These are phyloP conservation scores for Phytophthora brassicae DNA, from an alignment of 352 stramenopile species.

Conservation along the genomic window DNA sequence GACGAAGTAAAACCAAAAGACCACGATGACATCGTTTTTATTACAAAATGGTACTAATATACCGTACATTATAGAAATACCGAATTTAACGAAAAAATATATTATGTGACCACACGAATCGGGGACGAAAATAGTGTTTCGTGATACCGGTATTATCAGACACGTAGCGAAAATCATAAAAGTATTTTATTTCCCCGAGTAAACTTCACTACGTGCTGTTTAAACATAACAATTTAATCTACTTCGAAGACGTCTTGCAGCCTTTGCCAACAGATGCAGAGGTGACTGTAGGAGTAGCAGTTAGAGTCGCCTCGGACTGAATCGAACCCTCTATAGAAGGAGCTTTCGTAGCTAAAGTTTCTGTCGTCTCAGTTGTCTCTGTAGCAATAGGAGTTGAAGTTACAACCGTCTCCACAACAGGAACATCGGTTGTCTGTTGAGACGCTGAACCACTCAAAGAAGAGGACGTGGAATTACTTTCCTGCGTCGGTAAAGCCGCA, in stretches of 20 bases:
- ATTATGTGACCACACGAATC: too few relatives aligned
- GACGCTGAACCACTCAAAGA: constrained; percentile 10
- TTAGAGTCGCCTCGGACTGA: constrained; percentile 12
- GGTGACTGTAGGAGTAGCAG: constrained; percentile 1
- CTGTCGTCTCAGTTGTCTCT: constrained; percentile 4
- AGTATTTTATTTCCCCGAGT: constrained; percentile 7
- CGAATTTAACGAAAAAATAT: too few relatives aligned
- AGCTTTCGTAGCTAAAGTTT: not conserved
- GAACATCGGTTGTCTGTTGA: constrained; percentile 8
- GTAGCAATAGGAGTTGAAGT: not conserved
- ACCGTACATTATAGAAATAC: too few relatives aligned
- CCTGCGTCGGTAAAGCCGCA: not conserved
- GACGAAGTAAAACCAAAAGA: too few relatives aligned
- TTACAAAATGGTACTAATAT: too few relatives aligned
- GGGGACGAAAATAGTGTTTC: too few relatives aligned
- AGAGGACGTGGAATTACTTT: constrained; percentile 16
- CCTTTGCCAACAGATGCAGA: constrained; percentile 2
- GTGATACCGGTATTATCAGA: too few relatives aligned
- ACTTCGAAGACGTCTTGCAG: constrained; percentile 16
- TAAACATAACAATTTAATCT: too few relatives aligned
- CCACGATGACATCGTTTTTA: too few relatives aligned
- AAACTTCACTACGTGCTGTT: constrained; percentile 2
- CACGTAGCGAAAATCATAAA: not conserved
- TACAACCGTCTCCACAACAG: not conserved
- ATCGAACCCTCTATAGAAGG: constrained; percentile 9